Percentiles rank a stretch among this genome's conserved stretches.
Conservation (phyloP, 371 early-diverging fungal species). For the Actinomortierella wolfii region DNA sequence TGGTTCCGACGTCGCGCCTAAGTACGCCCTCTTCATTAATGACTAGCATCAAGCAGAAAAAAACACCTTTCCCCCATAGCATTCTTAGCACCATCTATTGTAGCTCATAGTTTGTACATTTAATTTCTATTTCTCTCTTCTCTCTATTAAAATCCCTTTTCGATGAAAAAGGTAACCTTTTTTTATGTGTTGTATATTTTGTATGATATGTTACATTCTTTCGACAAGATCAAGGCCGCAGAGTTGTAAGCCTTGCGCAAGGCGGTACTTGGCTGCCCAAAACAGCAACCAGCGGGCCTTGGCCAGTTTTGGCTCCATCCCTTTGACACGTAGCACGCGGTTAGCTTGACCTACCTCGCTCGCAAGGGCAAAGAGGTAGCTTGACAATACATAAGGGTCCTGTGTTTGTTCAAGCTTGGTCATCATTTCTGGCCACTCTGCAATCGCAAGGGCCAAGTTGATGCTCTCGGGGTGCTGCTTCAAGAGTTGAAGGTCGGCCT, state of each 20-base stretch:
- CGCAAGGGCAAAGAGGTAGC: constrained; percentile 83
- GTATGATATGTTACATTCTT: constrained; percentile 11
- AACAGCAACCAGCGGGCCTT: constrained; percentile 37
- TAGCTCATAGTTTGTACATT: too few species aligned
- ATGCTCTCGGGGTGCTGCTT: constrained; percentile 63
- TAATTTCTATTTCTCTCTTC: too few species aligned
- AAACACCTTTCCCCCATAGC: too few species aligned
- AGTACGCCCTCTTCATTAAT: too few species aligned
- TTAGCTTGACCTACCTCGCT: constrained; percentile 77
- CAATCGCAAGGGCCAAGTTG: constrained; percentile 71
- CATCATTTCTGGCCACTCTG: constrained; percentile 84
- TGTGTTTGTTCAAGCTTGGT: constrained; percentile 50
- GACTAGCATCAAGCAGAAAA: too few species aligned
- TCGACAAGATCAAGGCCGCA: constrained; percentile 26
- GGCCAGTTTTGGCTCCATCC: constrained; percentile 68
- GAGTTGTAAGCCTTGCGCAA: constrained; percentile 21
- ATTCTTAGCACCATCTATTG: too few species aligned
- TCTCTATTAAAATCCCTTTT: too few species aligned
- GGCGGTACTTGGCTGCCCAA: constrained; percentile 29
- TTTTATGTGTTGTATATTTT: too few species aligned
- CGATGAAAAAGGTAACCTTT: too few species aligned
- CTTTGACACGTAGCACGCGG: constrained; percentile 73
- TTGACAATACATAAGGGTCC: constrained; percentile 87
- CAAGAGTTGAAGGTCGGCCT: constrained; percentile 52
- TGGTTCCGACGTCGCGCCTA: too few species aligned